These are phyloP conservation scores for Protomyces arabidopsidicola DNA, from an alignment of 1,139 yeast species.

Conservation along the genomic window DNA sequence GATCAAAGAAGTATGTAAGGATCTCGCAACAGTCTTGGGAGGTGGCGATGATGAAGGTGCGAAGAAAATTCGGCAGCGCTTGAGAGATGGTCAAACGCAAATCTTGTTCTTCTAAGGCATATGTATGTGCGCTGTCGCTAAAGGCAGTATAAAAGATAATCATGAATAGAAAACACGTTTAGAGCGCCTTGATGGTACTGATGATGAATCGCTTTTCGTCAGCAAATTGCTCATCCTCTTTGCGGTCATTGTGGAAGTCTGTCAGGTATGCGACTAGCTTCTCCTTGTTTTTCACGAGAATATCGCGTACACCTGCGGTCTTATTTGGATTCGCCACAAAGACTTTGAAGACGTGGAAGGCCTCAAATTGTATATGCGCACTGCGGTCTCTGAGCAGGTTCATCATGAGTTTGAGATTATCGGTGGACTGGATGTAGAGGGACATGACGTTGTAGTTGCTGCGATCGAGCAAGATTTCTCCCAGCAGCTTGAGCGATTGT, in stretches of 20 bases:
- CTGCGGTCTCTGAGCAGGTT: constrained; percentile 79
- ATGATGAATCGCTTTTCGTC: constrained; percentile 81
- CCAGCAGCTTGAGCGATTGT: constrained; percentile 75
- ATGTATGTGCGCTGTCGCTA: background rate
- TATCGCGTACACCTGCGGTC: constrained; percentile 71
- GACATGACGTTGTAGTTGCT: constrained; percentile 70
- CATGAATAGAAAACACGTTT: background rate
- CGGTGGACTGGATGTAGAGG: constrained; percentile 71
- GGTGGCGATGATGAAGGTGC: background rate
- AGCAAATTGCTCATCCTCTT: constrained; percentile 60
- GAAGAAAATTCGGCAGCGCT: background rate
- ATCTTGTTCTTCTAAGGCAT: background rate
- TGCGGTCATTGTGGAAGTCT: constrained; percentile 56
- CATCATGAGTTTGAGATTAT: constrained; percentile 81
- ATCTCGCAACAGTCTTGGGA: background rate
- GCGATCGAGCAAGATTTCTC: constrained; percentile 69
- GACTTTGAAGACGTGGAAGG: constrained; percentile 81
- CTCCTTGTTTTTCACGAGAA: constrained; percentile 73
- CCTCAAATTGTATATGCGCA: constrained; percentile 80
- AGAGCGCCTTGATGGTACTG: constrained; percentile 57
- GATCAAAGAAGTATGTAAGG: constrained; percentile 13
- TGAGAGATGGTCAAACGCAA: background rate
- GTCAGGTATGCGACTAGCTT: constrained; percentile 67
- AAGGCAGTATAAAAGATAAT: background rate
- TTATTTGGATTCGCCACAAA: constrained; percentile 94